phyloP scores from a whole-genome alignment of 495 filamentous ascomycete genomes.

The Endocarpon pusillum region DNA sequence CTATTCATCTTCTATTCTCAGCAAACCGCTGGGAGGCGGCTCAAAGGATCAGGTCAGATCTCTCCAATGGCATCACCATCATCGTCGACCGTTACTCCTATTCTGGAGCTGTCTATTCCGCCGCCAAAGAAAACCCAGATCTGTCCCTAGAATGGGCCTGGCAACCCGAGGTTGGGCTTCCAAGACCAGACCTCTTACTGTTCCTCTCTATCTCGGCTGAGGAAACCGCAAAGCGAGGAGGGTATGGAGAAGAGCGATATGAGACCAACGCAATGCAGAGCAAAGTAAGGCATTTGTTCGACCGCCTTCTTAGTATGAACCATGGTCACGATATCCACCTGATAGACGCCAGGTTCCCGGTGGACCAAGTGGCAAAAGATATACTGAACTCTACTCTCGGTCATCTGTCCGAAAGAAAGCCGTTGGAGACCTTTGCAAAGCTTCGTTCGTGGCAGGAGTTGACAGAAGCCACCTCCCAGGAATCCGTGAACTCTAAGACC shows the following conservation, averaged over 20 bases:
- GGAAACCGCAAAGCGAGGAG: slow-evolving; percentile 57
- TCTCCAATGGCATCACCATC: slow-evolving; percentile 51
- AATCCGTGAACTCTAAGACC: too few species aligned
- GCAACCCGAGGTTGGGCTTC: slow-evolving; percentile 72
- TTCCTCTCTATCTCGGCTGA: slow-evolving; percentile 68
- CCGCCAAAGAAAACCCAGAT: slow-evolving; percentile 62
- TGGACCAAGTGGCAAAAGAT: slow-evolving; percentile 40
- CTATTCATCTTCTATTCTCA: slow-evolving; percentile 87
- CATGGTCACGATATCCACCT: slow-evolving; percentile 19
- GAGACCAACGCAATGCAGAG: slow-evolving; percentile 73
- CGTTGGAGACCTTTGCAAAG: too few species aligned
- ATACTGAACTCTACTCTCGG: too few species aligned
- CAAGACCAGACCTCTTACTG: slow-evolving; percentile 70
- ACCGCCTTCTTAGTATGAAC: slow-evolving; percentile 23
- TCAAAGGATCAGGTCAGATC: slow-evolving; percentile 42
- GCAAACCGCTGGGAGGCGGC: slow-evolving; percentile 89
- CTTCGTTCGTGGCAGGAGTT: too few species aligned
- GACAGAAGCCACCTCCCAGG: too few species aligned
- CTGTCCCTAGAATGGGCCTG: slow-evolving; percentile 62
- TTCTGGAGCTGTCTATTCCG: slow-evolving; percentile 83
- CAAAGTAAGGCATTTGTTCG: slow-evolving; percentile 59
- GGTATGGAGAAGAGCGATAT: slow-evolving; percentile 78
- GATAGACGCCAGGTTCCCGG: slow-evolving; percentile 34
- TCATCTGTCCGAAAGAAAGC: too few species aligned
- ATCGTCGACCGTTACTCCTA: slow-evolving; percentile 90